Evolutionary conservation across 2,329 filamentous ascomycete species (phyloP).

Genomic region (Pseudopithomyces maydicus): DNA sequence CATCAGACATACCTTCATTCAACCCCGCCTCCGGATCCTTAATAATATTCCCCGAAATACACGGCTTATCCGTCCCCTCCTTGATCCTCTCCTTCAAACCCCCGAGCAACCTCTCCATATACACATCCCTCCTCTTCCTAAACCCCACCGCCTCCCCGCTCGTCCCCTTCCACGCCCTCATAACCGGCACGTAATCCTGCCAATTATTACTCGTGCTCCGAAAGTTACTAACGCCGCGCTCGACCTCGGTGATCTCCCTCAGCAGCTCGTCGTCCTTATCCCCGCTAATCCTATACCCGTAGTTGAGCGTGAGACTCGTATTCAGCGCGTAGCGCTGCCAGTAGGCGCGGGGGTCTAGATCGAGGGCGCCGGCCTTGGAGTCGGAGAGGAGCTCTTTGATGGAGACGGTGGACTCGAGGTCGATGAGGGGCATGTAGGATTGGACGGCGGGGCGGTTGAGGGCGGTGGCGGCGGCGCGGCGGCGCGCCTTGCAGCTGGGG

Average conservation of each 20-base stretch:
- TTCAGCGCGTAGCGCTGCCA: constrained; percentile 79
- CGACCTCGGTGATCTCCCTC: constrained; percentile 75
- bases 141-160: constrained; percentile 69
- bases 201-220: constrained; percentile 81
- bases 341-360: constrained; percentile 74
- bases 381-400: constrained; percentile 74
- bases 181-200: constrained; percentile 80
- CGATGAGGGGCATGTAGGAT: constrained; percentile 81
- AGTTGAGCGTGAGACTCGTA: constrained; percentile 77
- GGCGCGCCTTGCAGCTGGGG: constrained; percentile 75
- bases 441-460: constrained; percentile 77
- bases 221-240: constrained; percentile 76
- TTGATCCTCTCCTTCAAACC: constrained; percentile 66
- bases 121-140: constrained; percentile 70
- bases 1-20: constrained; percentile 61
- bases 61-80: constrained; percentile 69
- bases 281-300: constrained; percentile 76
- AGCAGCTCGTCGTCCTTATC: constrained; percentile 70
- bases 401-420: constrained; percentile 73
- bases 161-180: constrained; percentile 67
- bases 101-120: constrained; percentile 63
- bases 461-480: constrained; percentile 79
- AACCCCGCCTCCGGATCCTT: constrained; percentile 73
- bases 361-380: constrained; percentile 63
- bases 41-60: constrained; percentile 72